Base-by-base conservation (phyloP, 177 flowering plant genomes). In the Vitis hybrid region DNA sequence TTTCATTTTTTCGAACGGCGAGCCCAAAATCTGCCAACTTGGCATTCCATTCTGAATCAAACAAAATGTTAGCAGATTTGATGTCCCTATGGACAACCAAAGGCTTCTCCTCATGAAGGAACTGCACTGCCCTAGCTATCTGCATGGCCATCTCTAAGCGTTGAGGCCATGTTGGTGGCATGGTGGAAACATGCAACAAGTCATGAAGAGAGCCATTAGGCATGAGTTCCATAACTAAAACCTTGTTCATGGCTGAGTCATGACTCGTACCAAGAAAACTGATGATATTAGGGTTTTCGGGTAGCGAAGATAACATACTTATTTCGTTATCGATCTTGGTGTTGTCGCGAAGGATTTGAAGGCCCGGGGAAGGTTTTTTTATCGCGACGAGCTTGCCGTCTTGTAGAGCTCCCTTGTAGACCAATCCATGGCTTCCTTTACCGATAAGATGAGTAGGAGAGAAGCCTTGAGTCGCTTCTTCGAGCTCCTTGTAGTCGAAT, bases 341-440 rank as follows among this genome's bases (percentile, higher is more conserved):
- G 75, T 78, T 71, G 72, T 83, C 88, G 33, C 45, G 51, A 15
- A 76, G 85, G 67, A 55, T 76, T 71, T 70, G 77, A 13, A 79
- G 81, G 51, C 70, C 79, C 13, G 64, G 39, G 1, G 87, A 82
- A 0, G 82, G 72, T 59, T 58, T 85, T 74, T 91, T 89, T 11
- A 91, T 71, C 1, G 97, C 97, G 1, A 88, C 79, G 3, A 72
- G 18, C 5, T 62, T 61, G 29, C 80, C 72, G 14, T 78, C 75
- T 5, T 62, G 26, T 52, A 90, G 86, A 31, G 65, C 26, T 19
- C 75, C 97, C 62, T 77, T 80, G 83, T 88, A 90, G 68, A 91
- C 85, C 56, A 77, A 77, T 22, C 94, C 94, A 72, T 91, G 93
- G 86, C 94, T 90, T 55, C 97, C 97, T 81, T 78, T 86, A 6